phyloP scores from a whole-genome alignment of 805 yeast genomes.

The Nakazawaea sp. region DNA sequence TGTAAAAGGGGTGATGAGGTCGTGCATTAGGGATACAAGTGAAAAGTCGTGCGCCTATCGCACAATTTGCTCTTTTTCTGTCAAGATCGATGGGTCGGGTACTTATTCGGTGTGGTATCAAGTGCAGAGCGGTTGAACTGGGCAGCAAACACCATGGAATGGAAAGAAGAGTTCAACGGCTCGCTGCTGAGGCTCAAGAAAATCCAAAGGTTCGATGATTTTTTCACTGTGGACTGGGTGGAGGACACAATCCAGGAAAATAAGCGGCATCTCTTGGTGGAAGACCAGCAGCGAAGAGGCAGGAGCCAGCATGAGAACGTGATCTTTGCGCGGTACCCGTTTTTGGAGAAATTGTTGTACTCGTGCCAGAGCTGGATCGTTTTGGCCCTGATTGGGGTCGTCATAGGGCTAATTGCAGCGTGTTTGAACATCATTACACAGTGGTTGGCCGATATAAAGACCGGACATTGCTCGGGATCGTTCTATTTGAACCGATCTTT shows the following conservation, averaged over 20 bases:
- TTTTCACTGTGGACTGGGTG: conserved; percentile 65
- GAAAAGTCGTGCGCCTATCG: too few relatives aligned
- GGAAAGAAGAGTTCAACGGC: conserved; percentile 6
- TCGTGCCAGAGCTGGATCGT: conserved; percentile 63
- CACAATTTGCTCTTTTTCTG: too few relatives aligned
- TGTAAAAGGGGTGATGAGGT: too few relatives aligned
- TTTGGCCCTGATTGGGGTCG: conserved; percentile 65
- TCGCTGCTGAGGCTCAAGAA: conserved; percentile 10
- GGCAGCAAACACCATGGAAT: background rate
- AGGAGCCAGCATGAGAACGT: conserved; percentile 9
- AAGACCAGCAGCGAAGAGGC: conserved; percentile 1
- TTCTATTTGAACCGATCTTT: conserved; percentile 67
- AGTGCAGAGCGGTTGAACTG: background rate
- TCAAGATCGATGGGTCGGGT: too few relatives aligned
- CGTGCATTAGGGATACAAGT: too few relatives aligned
- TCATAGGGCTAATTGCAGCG: conserved; percentile 82
- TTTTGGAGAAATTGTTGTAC: conserved; percentile 22
- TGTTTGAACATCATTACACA: conserved; percentile 75
- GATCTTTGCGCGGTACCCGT: conserved; percentile 13
- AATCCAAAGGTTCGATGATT: conserved; percentile 49
- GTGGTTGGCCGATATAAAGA: conserved; percentile 71
- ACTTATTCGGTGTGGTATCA: too few relatives aligned
- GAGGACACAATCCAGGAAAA: conserved; percentile 52
- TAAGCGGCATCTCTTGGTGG: conserved; percentile 18
- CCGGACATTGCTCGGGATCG: conserved; percentile 69